Evolutionary conservation across 495 filamentous ascomycete genomes (phyloP).

Genomic region (Penicillium manginii): DNA sequence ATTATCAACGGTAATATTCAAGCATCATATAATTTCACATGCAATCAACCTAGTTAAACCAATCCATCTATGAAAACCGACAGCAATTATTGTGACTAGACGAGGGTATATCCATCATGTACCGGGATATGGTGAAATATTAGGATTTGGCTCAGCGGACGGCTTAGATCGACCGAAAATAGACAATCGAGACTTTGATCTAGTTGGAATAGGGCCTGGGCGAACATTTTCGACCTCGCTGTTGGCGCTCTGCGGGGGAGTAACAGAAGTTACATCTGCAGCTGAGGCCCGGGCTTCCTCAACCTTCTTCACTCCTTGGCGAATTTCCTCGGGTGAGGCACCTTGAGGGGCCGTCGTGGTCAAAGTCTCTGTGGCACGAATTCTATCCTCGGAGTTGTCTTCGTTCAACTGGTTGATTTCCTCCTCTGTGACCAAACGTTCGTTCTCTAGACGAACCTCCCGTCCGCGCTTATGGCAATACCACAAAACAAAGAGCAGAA

Average conservation of each 20-base stretch:
- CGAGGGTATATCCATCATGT: conserved; percentile 29
- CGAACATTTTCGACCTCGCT: conserved; percentile 16
- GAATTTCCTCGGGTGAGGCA: conserved; percentile 45
- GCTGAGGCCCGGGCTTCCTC: conserved; percentile 37
- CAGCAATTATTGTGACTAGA: not conserved
- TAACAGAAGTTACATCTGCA: conserved; percentile 8
- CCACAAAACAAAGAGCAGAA: conserved; percentile 91
- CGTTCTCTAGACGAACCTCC: conserved; percentile 78
- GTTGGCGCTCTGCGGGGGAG: conserved; percentile 13
- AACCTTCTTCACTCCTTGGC: conserved; percentile 44
- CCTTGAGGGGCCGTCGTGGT: conserved; percentile 52
- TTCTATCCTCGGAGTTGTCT: conserved; percentile 30
- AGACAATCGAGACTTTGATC: conserved; percentile 40
- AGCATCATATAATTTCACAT: not conserved
- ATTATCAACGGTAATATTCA: too few relatives aligned
- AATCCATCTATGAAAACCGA: not conserved
- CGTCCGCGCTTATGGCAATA: conserved; percentile 94
- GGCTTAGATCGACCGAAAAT: conserved; percentile 35
- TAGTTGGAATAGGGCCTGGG: conserved; percentile 25
- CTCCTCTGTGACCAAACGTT: conserved; percentile 58
- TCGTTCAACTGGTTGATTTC: conserved; percentile 51
- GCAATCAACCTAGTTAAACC: not conserved
- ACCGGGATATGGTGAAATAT: conserved; percentile 47
- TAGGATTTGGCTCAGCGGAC: conserved; percentile 24
- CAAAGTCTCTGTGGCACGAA: conserved; percentile 46